Evolutionary conservation across 352 stramenopile genomes (phyloP).

Genomic region (Pythium pectinolyticum): DNA sequence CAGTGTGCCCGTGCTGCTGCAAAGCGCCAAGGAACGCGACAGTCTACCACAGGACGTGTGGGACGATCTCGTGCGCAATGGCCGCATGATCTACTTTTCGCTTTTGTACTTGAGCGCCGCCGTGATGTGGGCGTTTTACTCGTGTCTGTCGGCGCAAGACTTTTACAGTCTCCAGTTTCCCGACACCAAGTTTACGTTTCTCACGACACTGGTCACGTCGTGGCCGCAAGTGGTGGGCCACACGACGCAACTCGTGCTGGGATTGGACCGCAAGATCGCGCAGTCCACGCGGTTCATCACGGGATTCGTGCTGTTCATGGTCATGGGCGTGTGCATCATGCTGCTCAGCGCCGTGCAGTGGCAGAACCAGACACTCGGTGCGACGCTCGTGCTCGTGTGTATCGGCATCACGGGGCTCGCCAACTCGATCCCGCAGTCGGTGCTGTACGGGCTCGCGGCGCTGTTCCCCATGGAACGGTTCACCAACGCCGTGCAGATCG

Average conservation of each 20-base stretch:
- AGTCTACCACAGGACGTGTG: slow-evolving; percentile 57
- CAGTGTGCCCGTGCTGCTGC: slow-evolving; percentile 10
- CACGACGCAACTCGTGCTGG: slow-evolving; percentile 49
- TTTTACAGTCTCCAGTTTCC: slow-evolving; percentile 61
- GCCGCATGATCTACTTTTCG: slow-evolving; percentile 56
- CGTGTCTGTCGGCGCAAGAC: slow-evolving; percentile 66
- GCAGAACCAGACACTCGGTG: slow-evolving; percentile 47
- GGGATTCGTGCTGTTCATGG: slow-evolving; percentile 57
- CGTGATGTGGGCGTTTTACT: slow-evolving; percentile 76
- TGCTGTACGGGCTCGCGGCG: slow-evolving; percentile 59
- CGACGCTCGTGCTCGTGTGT: slow-evolving; percentile 55
- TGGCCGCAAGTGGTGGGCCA: slow-evolving; percentile 67
- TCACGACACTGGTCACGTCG: slow-evolving; percentile 55
- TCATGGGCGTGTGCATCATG: slow-evolving; percentile 64
- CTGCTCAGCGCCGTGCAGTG: slow-evolving; percentile 54
- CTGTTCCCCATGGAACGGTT: slow-evolving; percentile 64
- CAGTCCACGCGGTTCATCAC: slow-evolving; percentile 43
- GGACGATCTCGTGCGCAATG: slow-evolving; percentile 54
- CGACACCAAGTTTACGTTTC: slow-evolving; percentile 61
- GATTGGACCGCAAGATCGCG: slow-evolving; percentile 55
- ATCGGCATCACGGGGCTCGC: slow-evolving; percentile 51
- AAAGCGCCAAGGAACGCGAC: slow-evolving; percentile 27
- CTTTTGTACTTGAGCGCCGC: slow-evolving; percentile 74
- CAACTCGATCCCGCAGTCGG: slow-evolving; percentile 60
- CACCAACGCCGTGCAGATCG: slow-evolving; percentile 67